Conservation (phyloP, 169 alveolate genomes). For the Plasmodium yoelii region DNA sequence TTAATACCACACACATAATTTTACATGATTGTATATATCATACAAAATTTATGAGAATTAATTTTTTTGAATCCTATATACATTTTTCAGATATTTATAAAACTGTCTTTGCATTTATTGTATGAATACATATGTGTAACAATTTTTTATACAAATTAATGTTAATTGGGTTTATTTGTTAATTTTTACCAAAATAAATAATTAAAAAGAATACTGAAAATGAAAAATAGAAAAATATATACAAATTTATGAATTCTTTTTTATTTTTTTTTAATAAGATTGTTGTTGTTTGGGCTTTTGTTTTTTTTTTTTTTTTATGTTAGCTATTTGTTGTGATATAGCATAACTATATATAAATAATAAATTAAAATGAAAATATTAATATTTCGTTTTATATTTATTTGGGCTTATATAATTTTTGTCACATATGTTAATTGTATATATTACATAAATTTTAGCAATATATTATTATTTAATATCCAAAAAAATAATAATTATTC, state of each 20-base stretch:
- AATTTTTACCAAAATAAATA: not conserved
- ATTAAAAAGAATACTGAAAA: not conserved
- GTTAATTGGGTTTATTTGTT: not conserved
- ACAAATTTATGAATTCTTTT: no score
- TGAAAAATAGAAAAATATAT: not conserved
- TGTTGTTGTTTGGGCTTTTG: no score
- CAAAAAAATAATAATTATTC: slow-evolving; percentile 6
- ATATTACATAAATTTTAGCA: slow-evolving; percentile 1
- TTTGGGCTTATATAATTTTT: not conserved
- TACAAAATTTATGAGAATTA: no score
- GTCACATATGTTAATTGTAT: not conserved
- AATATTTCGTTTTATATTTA: not conserved
- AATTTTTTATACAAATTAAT: no score
- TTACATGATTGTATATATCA: no score
- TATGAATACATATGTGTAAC: no score
- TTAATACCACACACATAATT: no score
- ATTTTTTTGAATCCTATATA: no score
- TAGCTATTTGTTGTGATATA: not conserved
- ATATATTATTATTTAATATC: slow-evolving; percentile 17
- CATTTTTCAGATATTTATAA: no score
- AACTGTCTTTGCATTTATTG: no score
- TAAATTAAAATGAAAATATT: not conserved
- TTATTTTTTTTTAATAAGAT: no score
- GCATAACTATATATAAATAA: not conserved
- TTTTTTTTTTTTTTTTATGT: no score